Conservation (phyloP, 768 basidiomycete species). For the Crepidotus variabilis region DNA sequence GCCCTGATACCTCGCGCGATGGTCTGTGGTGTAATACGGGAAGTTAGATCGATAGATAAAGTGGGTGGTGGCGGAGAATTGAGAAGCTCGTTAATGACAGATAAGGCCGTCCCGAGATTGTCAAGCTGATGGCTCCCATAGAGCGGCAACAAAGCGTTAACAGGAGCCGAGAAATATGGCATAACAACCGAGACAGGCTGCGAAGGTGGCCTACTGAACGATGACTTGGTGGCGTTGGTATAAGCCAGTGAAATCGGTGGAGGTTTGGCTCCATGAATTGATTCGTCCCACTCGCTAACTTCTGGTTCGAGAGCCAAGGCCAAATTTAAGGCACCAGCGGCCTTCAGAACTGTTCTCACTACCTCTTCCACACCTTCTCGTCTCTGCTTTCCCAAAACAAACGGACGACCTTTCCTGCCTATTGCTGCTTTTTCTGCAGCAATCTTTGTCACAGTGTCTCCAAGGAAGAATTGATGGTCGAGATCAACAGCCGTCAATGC, state of each 20-base stretch:
- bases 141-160: conserved; percentile 58
- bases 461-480: conserved; percentile 91
- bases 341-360: conserved; percentile 38
- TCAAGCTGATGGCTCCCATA: conserved; percentile 82
- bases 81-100: conserved; percentile 56
- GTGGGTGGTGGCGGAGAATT: conserved; percentile 21
- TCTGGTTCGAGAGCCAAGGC: conserved; percentile 32
- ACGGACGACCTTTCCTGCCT: conserved; percentile 53
- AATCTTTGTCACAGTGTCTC: conserved; percentile 69
- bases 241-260: conserved; percentile 17
- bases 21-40: conserved; percentile 42
- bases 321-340: conserved; percentile 36
- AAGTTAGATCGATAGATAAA: conserved; percentile 10
- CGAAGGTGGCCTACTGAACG: conserved; percentile 19
- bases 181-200: conserved; percentile 41
- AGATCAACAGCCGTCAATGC: conserved; percentile 85
- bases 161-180: conserved; percentile 36
- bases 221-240: not conserved
- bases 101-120: conserved; percentile 72
- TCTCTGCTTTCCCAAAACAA: conserved; percentile 65
- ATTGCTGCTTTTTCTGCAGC: conserved; percentile 84
- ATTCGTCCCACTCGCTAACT: conserved; percentile 28
- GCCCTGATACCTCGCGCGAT: conserved; percentile 55
- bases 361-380: conserved; percentile 42
- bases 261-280: conserved; percentile 28